A percentile compares a stretch with the other conserved stretches of the same genome.
These are phyloP conservation scores for Lumnitzera littorea DNA, from an alignment of 345 rosid genomes.

Conservation along the genomic window DNA sequence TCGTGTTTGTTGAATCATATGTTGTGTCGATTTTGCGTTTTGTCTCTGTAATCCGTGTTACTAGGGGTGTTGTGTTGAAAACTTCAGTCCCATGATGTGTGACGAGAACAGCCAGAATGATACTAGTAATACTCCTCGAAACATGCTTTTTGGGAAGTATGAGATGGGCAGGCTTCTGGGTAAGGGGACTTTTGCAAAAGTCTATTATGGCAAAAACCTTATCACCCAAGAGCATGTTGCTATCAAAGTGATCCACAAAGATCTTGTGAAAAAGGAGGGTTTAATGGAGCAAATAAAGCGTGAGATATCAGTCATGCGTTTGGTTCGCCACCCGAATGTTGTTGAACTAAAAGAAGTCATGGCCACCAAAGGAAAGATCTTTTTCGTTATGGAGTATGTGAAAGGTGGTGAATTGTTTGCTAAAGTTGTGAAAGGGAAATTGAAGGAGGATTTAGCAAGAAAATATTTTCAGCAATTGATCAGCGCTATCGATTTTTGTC, in stretches of 20 bases:
- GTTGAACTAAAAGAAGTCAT: conserved; percentile 43
- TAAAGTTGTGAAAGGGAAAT: conserved; percentile 28
- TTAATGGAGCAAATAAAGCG: conserved; percentile 33
- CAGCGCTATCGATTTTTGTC: conserved; percentile 42
- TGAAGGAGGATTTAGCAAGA: conserved; percentile 30
- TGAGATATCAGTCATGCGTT: conserved; percentile 51
- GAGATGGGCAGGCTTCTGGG: conserved; percentile 39
- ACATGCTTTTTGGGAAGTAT: conserved; percentile 30
- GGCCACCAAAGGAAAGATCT: conserved; percentile 39
- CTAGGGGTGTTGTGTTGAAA: no score
- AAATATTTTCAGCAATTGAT: conserved; percentile 41
- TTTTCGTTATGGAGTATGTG: conserved; percentile 41
- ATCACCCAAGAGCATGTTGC: conserved; percentile 31
- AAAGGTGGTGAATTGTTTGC: conserved; percentile 39
- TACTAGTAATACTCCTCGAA: conserved; percentile 3
- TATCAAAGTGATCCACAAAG: conserved; percentile 36
- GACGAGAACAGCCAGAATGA: background rate
- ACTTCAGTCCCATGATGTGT: no score
- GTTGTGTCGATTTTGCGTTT: no score
- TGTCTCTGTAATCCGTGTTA: no score
- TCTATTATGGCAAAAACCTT: conserved; percentile 28
- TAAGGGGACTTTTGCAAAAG: conserved; percentile 51
- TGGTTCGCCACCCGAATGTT: conserved; percentile 42
- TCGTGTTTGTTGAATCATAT: no score
- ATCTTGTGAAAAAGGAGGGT: conserved; percentile 22